Evolutionary conservation across 257 asterid species (phyloP), one percentile per base, ranked within the genome.

Genomic region (Sherardia arvensis): DNA sequence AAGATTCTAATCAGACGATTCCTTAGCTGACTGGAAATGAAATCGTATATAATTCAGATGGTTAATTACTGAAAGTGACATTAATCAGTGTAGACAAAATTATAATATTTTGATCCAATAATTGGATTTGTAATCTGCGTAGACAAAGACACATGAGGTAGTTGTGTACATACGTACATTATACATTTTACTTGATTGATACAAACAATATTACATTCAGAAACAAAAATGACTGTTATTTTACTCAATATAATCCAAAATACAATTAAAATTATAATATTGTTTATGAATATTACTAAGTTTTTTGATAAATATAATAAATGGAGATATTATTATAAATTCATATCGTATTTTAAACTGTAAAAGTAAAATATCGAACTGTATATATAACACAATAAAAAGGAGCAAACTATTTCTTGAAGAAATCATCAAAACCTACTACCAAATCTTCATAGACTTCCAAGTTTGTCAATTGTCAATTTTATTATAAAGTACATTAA

Each of bases 361-460:
- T n/a, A n/a, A n/a, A n/a, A n/a, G n/a, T n/a, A n/a, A n/a, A n/a
- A n/a, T n/a, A n/a, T n/a, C n/a, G n/a, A n/a, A n/a, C n/a, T n/a
- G n/a, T n/a, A n/a, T n/a, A n/a, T n/a, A n/a, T n/a, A n/a, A n/a
- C n/a, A n/a, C n/a, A n/a, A n/a, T n/a, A 20, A n/a, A 53, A 68
- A 62, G 60, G 67, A 12, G 18, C 81, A 68, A 74, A 57, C 75
- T 67, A 73, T 77, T 69, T 76, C 87, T 79, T 79, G 43, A 84
- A 81, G 85, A 78, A 73, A 79, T 62, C 80, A 73, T 47, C 58
- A 49, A 53, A 22, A 15, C 40, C 1, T 59, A 81, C 1, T 59
- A 81, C 87, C 87, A 77, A 79, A 79, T 40, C 55, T 54, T 67
- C 69, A 74, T 38, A 62, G 56, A 59, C 59, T 70, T 40, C 59